Evolutionary conservation across 73 alveolate species (phyloP), one percentile per base, ranked within the genome.

Genomic region (Blepharisma japonicum): DNA sequence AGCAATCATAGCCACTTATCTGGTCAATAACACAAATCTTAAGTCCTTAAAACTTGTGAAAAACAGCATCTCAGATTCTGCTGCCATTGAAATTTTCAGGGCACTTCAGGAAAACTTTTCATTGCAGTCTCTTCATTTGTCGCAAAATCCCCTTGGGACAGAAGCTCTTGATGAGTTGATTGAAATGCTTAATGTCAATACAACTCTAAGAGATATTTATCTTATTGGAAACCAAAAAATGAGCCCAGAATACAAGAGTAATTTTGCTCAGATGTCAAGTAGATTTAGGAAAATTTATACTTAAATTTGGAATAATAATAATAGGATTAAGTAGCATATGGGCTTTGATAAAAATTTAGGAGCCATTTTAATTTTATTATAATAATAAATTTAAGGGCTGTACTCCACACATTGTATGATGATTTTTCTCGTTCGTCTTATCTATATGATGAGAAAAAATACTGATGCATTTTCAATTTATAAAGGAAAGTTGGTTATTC

Each of bases 51-150:
- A 61, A 4, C 74, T 61, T 14, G 74, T 25, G 4, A 61, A 61
- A 25, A 61, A 61, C 5, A 61, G 23, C 47, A 61, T 61, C 23
- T 61, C 74, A 14, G 74, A 61, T 25, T n/a, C 39, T 14, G 74
- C 74, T 8, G 74, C 74, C 23, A 25, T 61, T 61, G 74, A 61
- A 9, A 61, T 61, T 61, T 61, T 61, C 46, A 61, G 74, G 23
- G 74, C 74, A 14, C 47, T 61, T 20, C 47, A n/a, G 14, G 74
- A 61, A 14, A 61, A 61, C 47, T 61, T 20, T 61, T 14, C 74
- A 11, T 61, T 61, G 23, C 74, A 61, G 46, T n/a, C 11, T 8
- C 11, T 61, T n/a, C 14, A 61, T 61, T 20, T 61, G 47, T 18
- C 49, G 11, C 74, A 61, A 61, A 61, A 61, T 25, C 14, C 74